phyloP scores from a whole-genome alignment of 2,329 filamentous ascomycete species.

The Sordariomycetes sp. region DNA sequence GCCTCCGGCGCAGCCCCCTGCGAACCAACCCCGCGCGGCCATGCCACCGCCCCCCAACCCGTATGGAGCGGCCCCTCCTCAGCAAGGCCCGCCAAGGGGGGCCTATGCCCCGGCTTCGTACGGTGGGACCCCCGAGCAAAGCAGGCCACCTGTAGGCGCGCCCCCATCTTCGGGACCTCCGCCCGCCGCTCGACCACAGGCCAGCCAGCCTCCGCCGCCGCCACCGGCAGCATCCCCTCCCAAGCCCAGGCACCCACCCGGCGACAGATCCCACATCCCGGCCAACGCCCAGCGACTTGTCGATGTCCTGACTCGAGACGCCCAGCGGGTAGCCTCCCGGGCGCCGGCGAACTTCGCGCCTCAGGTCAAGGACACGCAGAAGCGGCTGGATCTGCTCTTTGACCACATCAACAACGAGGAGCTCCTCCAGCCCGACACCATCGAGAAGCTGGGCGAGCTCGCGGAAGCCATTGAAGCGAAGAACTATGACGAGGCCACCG shows the following conservation, averaged over 20 bases:
- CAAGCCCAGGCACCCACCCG: conserved; percentile 62
- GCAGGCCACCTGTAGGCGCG: conserved; percentile 24
- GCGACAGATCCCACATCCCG: conserved; percentile 86
- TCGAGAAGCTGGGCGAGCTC: conserved; percentile 54
- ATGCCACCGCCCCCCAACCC: conserved; percentile 18
- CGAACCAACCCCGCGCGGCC: conserved; percentile 28
- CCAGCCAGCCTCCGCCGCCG: conserved; percentile 23
- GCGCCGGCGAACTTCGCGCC: conserved; percentile 79
- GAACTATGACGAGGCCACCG: conserved; percentile 58
- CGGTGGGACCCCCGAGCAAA: conserved; percentile 24
- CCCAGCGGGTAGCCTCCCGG: conserved; percentile 77
- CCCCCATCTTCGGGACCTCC: conserved; percentile 26
- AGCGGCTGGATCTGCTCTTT: conserved; percentile 85
- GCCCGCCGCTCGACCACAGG: conserved; percentile 27
- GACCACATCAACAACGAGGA: conserved; percentile 97
- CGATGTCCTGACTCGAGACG: conserved; percentile 70
- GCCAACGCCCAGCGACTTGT: conserved; percentile 64
- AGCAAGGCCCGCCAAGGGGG: conserved; percentile 29
- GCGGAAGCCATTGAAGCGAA: conserved; percentile 56
- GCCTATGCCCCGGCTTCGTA: conserved; percentile 50
- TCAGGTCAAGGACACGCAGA: conserved; percentile 90
- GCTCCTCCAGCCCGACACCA: conserved; percentile 69
- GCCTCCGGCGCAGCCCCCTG: conserved; percentile 39
- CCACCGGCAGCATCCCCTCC: conserved; percentile 34
- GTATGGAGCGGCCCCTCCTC: conserved; percentile 30